phyloP scores from a whole-genome alignment of 1,284 basidiomycete genomes.

The Microbotryum lychnidis-dioicae region DNA sequence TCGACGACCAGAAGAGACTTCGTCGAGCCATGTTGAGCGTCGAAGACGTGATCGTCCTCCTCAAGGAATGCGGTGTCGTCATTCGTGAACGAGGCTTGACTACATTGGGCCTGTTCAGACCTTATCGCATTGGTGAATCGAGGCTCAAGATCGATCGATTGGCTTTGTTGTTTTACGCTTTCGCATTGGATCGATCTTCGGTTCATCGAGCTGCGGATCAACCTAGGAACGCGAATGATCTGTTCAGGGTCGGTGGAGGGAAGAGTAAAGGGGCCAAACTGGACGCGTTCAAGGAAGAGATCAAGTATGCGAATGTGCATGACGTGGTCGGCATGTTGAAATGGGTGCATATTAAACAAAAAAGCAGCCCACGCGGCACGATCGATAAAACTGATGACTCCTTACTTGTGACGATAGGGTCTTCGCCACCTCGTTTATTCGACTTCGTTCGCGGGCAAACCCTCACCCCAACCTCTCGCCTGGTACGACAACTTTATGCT shows the following conservation, averaged over 20 bases:
- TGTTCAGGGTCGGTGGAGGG: constrained; percentile 3
- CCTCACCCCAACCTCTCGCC: neutral
- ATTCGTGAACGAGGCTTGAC: constrained; percentile 16
- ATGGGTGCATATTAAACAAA: constrained; percentile 17
- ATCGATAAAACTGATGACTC: neutral
- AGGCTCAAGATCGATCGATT: constrained; percentile 6
- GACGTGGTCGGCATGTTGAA: constrained; percentile 24
- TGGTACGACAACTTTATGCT: constrained; percentile 18
- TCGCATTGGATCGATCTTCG: neutral
- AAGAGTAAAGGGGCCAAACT: constrained; percentile 19
- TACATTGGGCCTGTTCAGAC: constrained; percentile 29
- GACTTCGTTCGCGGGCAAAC: constrained; percentile 3
- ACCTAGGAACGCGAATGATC: neutral
- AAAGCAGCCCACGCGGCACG: too few relatives aligned
- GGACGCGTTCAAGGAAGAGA: constrained; percentile 22
- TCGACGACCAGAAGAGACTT: constrained; percentile 3
- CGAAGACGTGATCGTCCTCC: constrained; percentile 9
- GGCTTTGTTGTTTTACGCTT: constrained; percentile 18
- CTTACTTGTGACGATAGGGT: neutral
- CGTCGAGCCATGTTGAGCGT: constrained; percentile 11
- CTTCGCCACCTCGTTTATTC: constrained; percentile 19
- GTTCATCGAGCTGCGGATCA: neutral
- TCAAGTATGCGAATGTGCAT: constrained; percentile 20
- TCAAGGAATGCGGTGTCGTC: constrained; percentile 16
- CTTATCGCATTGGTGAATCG: constrained; percentile 19